These are phyloP conservation scores for Artemisia tridentata DNA, from an alignment of 129 eudicot genomes.

Conservation along the genomic window DNA sequence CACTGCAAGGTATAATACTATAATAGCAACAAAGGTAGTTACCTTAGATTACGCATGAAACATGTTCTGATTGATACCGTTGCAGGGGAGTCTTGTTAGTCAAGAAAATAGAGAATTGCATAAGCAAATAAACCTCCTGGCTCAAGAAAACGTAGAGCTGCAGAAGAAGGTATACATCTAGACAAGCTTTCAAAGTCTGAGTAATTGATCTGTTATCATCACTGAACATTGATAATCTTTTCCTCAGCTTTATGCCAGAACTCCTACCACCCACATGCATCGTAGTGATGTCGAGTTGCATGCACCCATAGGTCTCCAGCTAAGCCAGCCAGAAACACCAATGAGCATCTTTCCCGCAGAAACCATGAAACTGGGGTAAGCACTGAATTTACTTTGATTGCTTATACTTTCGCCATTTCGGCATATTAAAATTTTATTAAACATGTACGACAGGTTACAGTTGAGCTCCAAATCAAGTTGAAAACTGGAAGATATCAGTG, in stretches of 20 bases:
- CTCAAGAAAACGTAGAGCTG: constrained; percentile 58
- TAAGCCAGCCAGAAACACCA: constrained; percentile 62
- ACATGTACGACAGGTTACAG: constrained; percentile 42
- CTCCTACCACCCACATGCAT: constrained; percentile 17
- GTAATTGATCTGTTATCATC: constrained; percentile 11
- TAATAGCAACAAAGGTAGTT: constrained; percentile 7
- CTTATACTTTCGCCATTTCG: neutral
- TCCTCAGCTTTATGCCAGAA: constrained; percentile 51
- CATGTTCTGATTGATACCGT: constrained; percentile 13
- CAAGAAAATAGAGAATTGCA: constrained; percentile 67
- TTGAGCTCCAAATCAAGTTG: constrained; percentile 40
- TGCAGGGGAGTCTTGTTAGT: constrained; percentile 61
- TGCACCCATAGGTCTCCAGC: constrained; percentile 59
- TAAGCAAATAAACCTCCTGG: constrained; percentile 44
- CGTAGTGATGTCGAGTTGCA: constrained; percentile 34
- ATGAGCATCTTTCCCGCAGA: constrained; percentile 39
- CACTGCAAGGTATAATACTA: constrained; percentile 48
- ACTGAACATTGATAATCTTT: constrained; percentile 13
- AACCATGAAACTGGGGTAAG: constrained; percentile 60
- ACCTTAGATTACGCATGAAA: neutral
- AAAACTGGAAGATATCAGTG: constrained; percentile 6
- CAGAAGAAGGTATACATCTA: constrained; percentile 52
- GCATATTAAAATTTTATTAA: neutral
- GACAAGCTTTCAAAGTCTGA: constrained; percentile 3
- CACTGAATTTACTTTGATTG: neutral